These are phyloP conservation scores for Aspergillus taichungensis DNA, from an alignment of 495 filamentous ascomycete genomes.

Conservation along the genomic window DNA sequence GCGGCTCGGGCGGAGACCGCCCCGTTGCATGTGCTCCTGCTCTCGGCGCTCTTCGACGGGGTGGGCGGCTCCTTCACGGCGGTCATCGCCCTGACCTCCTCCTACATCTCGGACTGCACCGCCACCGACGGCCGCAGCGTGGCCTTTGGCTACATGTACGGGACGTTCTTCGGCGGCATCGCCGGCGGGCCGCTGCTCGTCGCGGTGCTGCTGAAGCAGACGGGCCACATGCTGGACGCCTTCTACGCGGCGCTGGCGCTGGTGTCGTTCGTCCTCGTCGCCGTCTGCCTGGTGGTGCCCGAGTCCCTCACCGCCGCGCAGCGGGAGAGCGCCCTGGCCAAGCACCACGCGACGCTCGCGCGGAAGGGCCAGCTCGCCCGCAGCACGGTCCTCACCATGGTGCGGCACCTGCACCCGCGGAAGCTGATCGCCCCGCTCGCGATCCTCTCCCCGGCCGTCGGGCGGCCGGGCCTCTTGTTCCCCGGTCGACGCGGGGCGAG, in stretches of 20 bases:
- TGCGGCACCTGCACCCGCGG: constrained; percentile 28
- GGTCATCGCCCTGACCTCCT: constrained; percentile 67
- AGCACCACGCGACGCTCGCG: constrained; percentile 32
- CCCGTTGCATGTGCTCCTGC: constrained; percentile 61
- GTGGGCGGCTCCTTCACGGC: constrained; percentile 80
- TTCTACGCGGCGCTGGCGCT: constrained; percentile 72
- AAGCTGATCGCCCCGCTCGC: constrained; percentile 68
- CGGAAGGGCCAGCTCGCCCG: constrained; percentile 1
- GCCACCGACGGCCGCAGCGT: constrained; percentile 66
- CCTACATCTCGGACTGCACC: constrained; percentile 86
- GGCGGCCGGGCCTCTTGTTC: constrained; percentile 43
- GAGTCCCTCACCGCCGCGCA: constrained; percentile 69
- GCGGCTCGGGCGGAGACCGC: constrained; percentile 63
- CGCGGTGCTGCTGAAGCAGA: constrained; percentile 64
- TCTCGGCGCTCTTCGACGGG: constrained; percentile 70
- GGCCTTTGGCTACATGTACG: constrained; percentile 85
- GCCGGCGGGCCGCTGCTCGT: constrained; percentile 74
- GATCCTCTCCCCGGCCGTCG: constrained; percentile 68
- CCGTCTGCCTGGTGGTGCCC: constrained; percentile 60
- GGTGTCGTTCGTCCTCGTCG: constrained; percentile 61
- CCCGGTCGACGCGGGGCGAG: constrained; percentile 57
- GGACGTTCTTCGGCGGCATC: constrained; percentile 76
- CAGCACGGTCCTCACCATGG: neutral
- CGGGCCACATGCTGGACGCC: constrained; percentile 56
- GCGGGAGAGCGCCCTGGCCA: constrained; percentile 59